phyloP scores from a whole-genome alignment of 139 green algal species.

The Tetradesmus obliquus region DNA sequence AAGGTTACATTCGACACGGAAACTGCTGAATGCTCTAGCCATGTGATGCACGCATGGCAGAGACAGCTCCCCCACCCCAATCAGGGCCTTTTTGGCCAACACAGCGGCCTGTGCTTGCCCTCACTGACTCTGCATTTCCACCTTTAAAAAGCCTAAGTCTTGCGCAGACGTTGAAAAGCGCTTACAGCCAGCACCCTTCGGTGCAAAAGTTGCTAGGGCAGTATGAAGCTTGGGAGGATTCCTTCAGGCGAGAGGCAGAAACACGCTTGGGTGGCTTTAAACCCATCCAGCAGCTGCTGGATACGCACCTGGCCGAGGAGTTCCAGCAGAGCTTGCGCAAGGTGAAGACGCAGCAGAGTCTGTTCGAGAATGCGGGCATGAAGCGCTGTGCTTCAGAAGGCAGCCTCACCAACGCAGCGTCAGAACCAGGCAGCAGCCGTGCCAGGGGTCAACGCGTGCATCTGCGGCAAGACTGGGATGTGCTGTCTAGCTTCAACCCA shows the following conservation, averaged over 20 bases:
- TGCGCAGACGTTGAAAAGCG: constrained; percentile 24
- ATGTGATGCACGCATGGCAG: constrained; percentile 19
- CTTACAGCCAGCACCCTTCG: constrained; percentile 24
- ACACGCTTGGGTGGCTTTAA: constrained; percentile 56
- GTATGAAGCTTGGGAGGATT: constrained; percentile 60
- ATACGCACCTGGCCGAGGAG: constrained; percentile 49
- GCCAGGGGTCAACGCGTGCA: constrained; percentile 29
- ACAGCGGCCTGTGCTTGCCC: constrained; percentile 19
- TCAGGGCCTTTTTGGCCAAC: constrained; percentile 9
- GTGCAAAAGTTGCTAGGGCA: constrained; percentile 44
- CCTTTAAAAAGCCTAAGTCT: not conserved
- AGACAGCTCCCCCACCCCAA: constrained; percentile 19
- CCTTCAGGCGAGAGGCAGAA: constrained; percentile 51
- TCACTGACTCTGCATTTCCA: constrained; percentile 29
- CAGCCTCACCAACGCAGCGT: constrained; percentile 36
- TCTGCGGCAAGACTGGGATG: constrained; percentile 43
- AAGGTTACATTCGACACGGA: not conserved
- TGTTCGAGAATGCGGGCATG: constrained; percentile 36
- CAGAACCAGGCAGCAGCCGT: constrained; percentile 11
- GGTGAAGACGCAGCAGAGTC: constrained; percentile 36
- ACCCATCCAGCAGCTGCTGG: constrained; percentile 53
- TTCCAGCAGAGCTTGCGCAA: constrained; percentile 55
- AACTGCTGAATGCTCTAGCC: not conserved
- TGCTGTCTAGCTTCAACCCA: constrained; percentile 25
- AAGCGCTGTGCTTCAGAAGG: constrained; percentile 60